These are phyloP conservation scores for Populus simonii DNA, from an alignment of 345 rosid genomes.

Conservation along the genomic window DNA sequence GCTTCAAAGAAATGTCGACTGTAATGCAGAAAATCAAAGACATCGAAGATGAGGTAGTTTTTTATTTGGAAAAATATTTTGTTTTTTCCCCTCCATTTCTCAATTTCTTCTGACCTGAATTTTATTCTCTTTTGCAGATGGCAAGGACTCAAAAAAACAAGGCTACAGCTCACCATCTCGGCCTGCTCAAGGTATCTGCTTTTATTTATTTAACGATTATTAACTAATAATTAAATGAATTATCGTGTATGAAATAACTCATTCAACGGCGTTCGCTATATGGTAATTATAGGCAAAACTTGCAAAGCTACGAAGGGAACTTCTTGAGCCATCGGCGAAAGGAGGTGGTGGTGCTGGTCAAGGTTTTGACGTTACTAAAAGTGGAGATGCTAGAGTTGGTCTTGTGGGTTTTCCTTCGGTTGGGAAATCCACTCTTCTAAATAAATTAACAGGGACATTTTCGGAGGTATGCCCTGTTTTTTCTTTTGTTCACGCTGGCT, in stretches of 20 bases:
- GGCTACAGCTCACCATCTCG: slow-evolving; percentile 96
- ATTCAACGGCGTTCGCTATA: not conserved
- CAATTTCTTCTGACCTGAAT: not conserved
- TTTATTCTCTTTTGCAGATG: slow-evolving; percentile 54
- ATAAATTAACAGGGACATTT: slow-evolving; percentile 87
- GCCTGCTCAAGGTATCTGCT: slow-evolving; percentile 75
- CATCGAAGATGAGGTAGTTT: slow-evolving; percentile 78
- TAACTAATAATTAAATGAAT: not conserved
- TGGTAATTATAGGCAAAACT: slow-evolving; percentile 66
- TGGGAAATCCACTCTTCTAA: slow-evolving; percentile 96
- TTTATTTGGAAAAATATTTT: not conserved
- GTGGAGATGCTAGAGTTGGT: slow-evolving; percentile 97
- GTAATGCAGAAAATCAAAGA: slow-evolving; percentile 89
- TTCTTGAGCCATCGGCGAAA: slow-evolving; percentile 83
- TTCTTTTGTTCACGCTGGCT: not conserved
- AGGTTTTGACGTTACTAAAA: slow-evolving; percentile 97
- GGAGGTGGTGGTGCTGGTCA: slow-evolving; percentile 78
- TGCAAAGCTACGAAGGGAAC: slow-evolving; percentile 89
- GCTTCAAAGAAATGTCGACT: slow-evolving; percentile 51
- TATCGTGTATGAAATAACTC: not conserved
- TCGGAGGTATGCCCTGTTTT: slow-evolving; percentile 64
- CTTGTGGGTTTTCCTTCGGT: slow-evolving; percentile 94
- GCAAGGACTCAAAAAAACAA: slow-evolving; percentile 96
- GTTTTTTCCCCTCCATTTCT: no score
- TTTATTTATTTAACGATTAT: not conserved